Conservation (phyloP, 192 early-diverging fungal genomes). For the Backusella psychrophila region DNA sequence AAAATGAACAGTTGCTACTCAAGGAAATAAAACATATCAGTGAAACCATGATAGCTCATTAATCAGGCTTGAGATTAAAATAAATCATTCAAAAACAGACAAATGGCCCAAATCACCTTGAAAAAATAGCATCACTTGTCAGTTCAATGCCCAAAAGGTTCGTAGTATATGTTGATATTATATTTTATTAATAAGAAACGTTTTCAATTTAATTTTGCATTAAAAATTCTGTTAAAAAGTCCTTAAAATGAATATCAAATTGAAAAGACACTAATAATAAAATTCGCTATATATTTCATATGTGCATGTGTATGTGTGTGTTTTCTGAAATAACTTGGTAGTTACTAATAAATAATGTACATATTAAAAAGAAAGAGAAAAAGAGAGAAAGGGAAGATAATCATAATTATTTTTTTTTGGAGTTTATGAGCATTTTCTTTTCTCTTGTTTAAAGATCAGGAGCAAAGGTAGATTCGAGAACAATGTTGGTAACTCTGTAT, state of each 20-base stretch:
- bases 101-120: no score
- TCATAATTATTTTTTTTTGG: background rate
- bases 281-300: background rate
- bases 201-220: no score
- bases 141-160: no score
- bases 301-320: no score
- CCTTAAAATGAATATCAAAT: background rate
- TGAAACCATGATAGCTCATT: no score
- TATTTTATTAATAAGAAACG: no score
- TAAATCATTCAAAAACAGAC: no score
- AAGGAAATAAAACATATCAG: no score
- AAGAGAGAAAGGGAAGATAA: background rate
- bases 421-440: background rate
- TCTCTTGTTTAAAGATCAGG: slow-evolving; percentile 11
- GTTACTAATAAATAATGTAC: background rate
- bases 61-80: no score
- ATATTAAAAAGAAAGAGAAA: background rate
- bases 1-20: no score
- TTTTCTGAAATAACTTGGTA: background rate
- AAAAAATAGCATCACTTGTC: no score
- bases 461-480: slow-evolving; percentile 41
- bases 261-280: background rate
- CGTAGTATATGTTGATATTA: no score
- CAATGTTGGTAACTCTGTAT: slow-evolving; percentile 49
- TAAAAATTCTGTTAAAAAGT: background rate